Base-by-base conservation (phyloP, 805 yeast species). In the Brettanomyces bruxellensis region DNA sequence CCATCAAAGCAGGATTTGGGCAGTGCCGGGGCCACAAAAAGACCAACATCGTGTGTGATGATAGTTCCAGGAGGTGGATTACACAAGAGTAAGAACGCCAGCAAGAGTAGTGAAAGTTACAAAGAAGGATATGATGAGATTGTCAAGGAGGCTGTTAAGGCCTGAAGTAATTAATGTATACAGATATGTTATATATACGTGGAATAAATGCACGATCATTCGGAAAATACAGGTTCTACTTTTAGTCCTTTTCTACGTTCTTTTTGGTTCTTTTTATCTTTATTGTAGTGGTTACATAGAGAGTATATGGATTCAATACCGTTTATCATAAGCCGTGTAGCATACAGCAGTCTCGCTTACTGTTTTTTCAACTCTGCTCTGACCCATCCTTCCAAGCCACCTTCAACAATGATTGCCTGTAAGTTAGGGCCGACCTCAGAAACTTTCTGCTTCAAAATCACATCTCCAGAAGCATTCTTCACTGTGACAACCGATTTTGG, bases 321-420 rank as follows among this genome's bases (percentile, higher is more conserved):
- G 18, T 39, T 47, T 34, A 28, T 28, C 32, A 7, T 28, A 28
- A 28, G 11, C 11, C 32, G 11, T 28, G 32, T 45, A 59, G 60
- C 32, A 28, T 28, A 6, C 7, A 28, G 32, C 32, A 7, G 11
- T 9, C 32, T 28, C 11, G 32, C 32, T 28, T 28, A 28, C 32
- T 28, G 14, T 43, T 62, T 59, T 50, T 56, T 55, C 52, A 83
- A 68, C 64, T 87, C 84, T 22, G 89, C 73, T 66, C 76, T 85
- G 48, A 93, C 97, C 99, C 99, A 93, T 38, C 95, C 95, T 74
- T 93, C 99, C 48, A 93, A 78, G 47, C 99, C 99, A 43, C 99
- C 99, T 64, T 88, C 83, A 52, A 91, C 90, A 54, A 93, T 93
- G 59, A 93, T 93, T 56, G 93, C 99, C 70, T 93, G 99, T 62